Conservation (phyloP, 352 stramenopile species). For the Paralagenidium karlingii region DNA sequence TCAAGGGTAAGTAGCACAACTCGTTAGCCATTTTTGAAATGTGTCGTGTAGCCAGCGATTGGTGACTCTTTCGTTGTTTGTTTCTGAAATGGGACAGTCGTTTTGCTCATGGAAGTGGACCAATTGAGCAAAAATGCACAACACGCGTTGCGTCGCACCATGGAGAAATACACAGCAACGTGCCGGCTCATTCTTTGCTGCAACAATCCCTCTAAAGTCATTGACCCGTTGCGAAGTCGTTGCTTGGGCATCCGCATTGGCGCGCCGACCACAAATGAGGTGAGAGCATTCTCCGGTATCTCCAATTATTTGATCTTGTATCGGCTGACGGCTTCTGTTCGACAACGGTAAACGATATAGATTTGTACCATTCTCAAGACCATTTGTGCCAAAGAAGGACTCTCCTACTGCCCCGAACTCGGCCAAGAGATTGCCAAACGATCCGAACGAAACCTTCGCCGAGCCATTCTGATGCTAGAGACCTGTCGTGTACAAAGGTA, state of each 20-base stretch:
- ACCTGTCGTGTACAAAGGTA: slow-evolving; percentile 79
- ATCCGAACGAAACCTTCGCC: slow-evolving; percentile 92
- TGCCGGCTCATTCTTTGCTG: slow-evolving; percentile 97
- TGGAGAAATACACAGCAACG: slow-evolving; percentile 92
- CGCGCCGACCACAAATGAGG: slow-evolving; percentile 84
- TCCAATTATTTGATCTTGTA: slow-evolving; percentile 1
- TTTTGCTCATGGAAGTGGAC: slow-evolving; percentile 97
- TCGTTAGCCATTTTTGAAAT: background rate
- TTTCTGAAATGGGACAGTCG: slow-evolving; percentile 29
- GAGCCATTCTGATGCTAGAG: slow-evolving; percentile 97
- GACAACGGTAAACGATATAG: slow-evolving; percentile 17
- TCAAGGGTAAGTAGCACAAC: slow-evolving; percentile 25
- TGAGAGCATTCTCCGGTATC: slow-evolving; percentile 14
- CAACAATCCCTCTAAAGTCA: slow-evolving; percentile 95
- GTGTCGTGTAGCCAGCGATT: background rate
- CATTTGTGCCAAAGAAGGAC: slow-evolving; percentile 86
- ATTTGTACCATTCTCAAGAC: slow-evolving; percentile 84
- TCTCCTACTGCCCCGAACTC: slow-evolving; percentile 82
- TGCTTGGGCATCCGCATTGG: slow-evolving; percentile 93
- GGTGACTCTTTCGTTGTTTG: slow-evolving; percentile 2
- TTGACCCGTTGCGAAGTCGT: slow-evolving; percentile 94
- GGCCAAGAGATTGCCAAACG: slow-evolving; percentile 86
- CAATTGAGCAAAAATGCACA: slow-evolving; percentile 96
- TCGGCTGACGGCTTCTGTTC: too few species aligned
- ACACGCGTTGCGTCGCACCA: slow-evolving; percentile 93